A percentile compares a stretch with the other conserved stretches of the same genome.
phyloP scores from a whole-genome alignment of 768 basidiomycete species.

The Boletus rufocinnamomeus region DNA sequence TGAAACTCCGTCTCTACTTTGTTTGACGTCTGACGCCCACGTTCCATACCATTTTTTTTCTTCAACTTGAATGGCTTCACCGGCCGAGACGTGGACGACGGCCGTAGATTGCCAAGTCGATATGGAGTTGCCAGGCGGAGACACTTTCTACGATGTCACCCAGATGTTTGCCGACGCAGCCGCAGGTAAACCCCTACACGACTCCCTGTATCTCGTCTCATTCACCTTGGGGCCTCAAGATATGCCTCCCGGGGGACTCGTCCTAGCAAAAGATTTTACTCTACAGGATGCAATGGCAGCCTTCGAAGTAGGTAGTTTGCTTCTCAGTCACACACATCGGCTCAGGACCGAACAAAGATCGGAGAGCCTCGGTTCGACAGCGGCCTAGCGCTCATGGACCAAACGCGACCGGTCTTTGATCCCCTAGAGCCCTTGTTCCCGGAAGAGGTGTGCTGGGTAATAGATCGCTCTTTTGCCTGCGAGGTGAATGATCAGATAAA shows the following conservation, averaged over 20 bases:
- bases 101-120: constrained; percentile 22
- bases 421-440: constrained; percentile 64
- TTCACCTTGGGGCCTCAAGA: constrained; percentile 41
- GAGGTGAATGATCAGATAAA: constrained; percentile 57
- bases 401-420: constrained; percentile 55
- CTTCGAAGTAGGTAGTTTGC: constrained; percentile 61
- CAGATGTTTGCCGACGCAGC: constrained; percentile 59
- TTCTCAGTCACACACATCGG: constrained; percentile 12
- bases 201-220: background rate
- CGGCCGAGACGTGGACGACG: constrained; percentile 8
- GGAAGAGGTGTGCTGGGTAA: constrained; percentile 85
- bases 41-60: background rate
- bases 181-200: constrained; percentile 46
- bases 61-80: constrained; percentile 5
- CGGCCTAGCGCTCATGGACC: constrained; percentile 55
- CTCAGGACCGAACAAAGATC: constrained; percentile 57
- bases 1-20: constrained; percentile 31
- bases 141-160: constrained; percentile 66
- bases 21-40: constrained; percentile 12
- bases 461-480: constrained; percentile 74
- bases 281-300: constrained; percentile 94
- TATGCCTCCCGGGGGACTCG: constrained; percentile 61
- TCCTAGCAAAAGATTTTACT: constrained; percentile 70
- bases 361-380: constrained; percentile 90
- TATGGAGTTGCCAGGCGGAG: constrained; percentile 51